Percentiles rank a stretch among this genome's conserved stretches.
phyloP scores from a whole-genome alignment of 305 asterid species.

The Fraxinus albicans region DNA sequence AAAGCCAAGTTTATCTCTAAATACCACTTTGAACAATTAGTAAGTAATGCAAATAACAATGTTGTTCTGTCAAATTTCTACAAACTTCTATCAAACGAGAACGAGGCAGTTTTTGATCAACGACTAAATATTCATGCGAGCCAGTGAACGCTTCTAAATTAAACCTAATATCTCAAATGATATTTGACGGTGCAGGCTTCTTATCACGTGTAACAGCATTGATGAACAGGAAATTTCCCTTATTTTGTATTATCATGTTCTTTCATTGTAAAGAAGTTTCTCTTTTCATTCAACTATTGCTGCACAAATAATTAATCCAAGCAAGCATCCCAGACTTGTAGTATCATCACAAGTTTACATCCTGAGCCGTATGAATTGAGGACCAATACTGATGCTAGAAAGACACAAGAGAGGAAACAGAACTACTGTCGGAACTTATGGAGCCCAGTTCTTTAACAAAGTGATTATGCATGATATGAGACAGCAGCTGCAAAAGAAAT shows the following conservation, averaged over 20 bases:
- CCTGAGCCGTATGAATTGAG: background rate
- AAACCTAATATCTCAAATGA: background rate
- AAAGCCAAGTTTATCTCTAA: background rate
- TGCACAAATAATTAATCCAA: background rate
- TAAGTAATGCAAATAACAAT: background rate
- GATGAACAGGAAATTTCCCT: background rate
- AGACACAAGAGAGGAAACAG: background rate
- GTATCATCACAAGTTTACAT: background rate
- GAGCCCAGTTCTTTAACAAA: background rate
- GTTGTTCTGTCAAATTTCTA: background rate
- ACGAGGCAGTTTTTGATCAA: background rate
- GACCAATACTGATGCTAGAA: background rate
- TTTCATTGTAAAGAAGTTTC: background rate
- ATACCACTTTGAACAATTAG: background rate
- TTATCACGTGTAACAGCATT: background rate
- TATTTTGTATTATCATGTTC: background rate
- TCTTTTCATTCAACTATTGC: background rate
- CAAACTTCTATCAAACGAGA: background rate
- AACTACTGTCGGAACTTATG: background rate
- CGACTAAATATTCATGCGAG: background rate
- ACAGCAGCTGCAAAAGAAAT: background rate
- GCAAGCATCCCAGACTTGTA: background rate
- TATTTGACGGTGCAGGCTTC: background rate
- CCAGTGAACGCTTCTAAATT: background rate
- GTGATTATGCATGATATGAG: background rate